Evolutionary conservation across 2,329 filamentous ascomycete genomes (phyloP), one percentile per base, ranked within the genome.

Genomic region (Fusarium kyushuense): DNA sequence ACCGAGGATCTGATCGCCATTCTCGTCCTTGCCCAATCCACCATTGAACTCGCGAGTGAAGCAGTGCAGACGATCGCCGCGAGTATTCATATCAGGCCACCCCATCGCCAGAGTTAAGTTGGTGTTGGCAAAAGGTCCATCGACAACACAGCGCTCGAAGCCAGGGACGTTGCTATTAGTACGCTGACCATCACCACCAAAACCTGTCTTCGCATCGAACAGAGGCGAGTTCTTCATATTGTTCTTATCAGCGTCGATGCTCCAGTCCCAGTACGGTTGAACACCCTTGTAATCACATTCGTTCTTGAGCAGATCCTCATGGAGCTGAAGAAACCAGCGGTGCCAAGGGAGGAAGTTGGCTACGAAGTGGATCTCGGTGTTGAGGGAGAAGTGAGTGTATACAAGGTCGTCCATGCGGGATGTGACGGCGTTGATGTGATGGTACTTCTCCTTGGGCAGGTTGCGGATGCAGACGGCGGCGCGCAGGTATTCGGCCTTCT

Each of bases 201-300:
- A 64, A 0, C 61, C 61, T 14, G 61, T 64, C 30, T 64, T 29
- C 4, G 61, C 10, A 3, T 64, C 59, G 0, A 64, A 64, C 4
- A 64, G 7, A 3, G 61, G 61, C 19, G 61, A 64, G 8, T 64
- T 64, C 6, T 30, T 23, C 0, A 41, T 35, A 2, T 64, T 52
- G 0, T 32, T 14, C 35, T 64, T 64, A 3, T 64, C 59, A 1
- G 43, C 61, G 13, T 64, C 61, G 7, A 64, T 64, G 3, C 27
- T 52, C 61, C 61, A 64, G 25, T 64, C 61, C 61, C 61, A 64
- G 30, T 64, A 64, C 1, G 61, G 61, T 5, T 64, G 59, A 0
- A 52, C 52, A 12, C 61, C 61, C 33, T 64, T 64, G 4, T 46
- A 64, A 11, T 21, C 19, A 3, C 61, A 64, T 41, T 64, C 61